Evolutionary conservation across 106 monocot species (phyloP).

Genomic region (Allium sativum): DNA sequence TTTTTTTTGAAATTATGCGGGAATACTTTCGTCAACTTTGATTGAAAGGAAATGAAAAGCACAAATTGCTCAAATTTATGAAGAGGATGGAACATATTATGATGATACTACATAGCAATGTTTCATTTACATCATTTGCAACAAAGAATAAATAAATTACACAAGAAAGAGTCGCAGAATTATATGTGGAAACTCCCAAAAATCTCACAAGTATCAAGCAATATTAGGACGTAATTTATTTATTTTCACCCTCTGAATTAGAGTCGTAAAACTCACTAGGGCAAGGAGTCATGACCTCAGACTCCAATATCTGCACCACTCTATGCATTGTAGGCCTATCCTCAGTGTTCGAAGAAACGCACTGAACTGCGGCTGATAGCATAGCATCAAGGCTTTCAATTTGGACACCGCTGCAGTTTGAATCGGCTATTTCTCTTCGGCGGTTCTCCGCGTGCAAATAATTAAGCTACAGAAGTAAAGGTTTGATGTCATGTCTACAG

Average conservation of each 20-base stretch:
- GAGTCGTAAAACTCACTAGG: slow-evolving; percentile 91
- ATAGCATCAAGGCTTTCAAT: slow-evolving; percentile 65
- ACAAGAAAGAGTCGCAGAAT: slow-evolving; percentile 6
- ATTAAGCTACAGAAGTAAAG: slow-evolving; percentile 56
- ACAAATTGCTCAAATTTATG: too few relatives aligned
- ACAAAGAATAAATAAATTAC: slow-evolving; percentile 5
- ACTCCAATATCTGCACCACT: slow-evolving; percentile 80
- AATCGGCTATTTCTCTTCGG: slow-evolving; percentile 68
- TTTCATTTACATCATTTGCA: slow-evolving; percentile 9
- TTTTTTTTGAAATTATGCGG: too few relatives aligned
- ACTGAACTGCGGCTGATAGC: slow-evolving; percentile 60
- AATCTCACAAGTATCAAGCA: not conserved
- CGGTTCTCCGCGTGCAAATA: slow-evolving; percentile 69
- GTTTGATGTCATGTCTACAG: too few relatives aligned
- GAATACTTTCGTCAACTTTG: too few relatives aligned
- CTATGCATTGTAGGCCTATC: slow-evolving; percentile 99
- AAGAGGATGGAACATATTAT: too few relatives aligned
- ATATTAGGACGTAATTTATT: not conserved
- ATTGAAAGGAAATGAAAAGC: too few relatives aligned
- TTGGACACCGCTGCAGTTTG: slow-evolving; percentile 75
- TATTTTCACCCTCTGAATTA: slow-evolving; percentile 58
- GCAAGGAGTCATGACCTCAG: slow-evolving; percentile 89
- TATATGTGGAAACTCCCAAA: too few relatives aligned
- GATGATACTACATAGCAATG: not conserved
- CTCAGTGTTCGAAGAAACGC: slow-evolving; percentile 50